phyloP scores from a whole-genome alignment of 768 basidiomycete genomes.

The Fistulinella prunicolor region DNA sequence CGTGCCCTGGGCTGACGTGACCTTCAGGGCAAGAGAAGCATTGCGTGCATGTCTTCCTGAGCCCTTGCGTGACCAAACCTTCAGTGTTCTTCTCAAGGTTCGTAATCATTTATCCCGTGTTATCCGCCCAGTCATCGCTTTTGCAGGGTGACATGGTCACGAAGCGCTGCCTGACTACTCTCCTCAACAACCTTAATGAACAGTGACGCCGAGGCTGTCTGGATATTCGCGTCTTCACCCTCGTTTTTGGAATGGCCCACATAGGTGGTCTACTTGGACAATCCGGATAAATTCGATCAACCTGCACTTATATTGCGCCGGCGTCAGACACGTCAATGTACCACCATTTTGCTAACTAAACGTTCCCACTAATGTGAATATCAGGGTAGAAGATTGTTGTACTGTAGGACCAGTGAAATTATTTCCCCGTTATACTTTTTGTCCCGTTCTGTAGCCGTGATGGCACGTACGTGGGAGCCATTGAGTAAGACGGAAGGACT shows the following conservation, averaged over 20 bases:
- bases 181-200: constrained; percentile 85
- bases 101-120: constrained; percentile 9
- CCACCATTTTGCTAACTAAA: constrained; percentile 32
- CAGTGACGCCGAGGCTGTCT: constrained; percentile 33
- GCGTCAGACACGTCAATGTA: constrained; percentile 27
- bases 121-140: constrained; percentile 12
- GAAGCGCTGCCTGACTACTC: constrained; percentile 86
- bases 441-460: too few relatives aligned
- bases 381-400: constrained; percentile 34
- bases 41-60: constrained; percentile 94
- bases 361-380: constrained; percentile 31
- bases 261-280: constrained; percentile 29
- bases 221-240: constrained; percentile 2
- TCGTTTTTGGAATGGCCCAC: constrained; percentile 17
- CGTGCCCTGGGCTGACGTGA: constrained; percentile 11
- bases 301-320: constrained; percentile 29
- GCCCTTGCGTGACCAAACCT: constrained; percentile 91
- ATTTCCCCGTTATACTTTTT: too few relatives aligned
- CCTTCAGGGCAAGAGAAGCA: constrained; percentile 85
- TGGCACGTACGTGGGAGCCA: constrained; percentile 22
- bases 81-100: constrained; percentile 87
- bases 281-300: constrained; percentile 28
- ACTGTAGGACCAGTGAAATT: constrained; percentile 29
- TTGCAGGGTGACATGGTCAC: constrained; percentile 94
- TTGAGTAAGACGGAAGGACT: background rate